phyloP scores from a whole-genome alignment of 208 protist species.

The Trypanosoma lewisi region DNA sequence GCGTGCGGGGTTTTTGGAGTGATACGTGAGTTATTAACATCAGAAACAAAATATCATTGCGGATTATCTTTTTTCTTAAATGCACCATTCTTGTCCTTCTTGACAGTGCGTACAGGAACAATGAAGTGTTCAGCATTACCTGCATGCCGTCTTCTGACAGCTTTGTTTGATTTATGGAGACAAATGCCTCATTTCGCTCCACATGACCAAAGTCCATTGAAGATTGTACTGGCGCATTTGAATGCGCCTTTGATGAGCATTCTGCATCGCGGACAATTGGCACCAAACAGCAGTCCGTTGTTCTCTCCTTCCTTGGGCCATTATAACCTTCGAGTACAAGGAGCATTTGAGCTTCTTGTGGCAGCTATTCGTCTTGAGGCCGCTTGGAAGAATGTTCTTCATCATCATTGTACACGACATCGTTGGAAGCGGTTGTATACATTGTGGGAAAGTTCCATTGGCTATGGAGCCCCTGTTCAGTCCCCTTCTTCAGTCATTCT shows the following conservation, averaged over 20 bases:
- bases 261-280: slow-evolving; percentile 40
- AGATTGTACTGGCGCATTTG: slow-evolving; percentile 68
- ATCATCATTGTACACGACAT: slow-evolving; percentile 31
- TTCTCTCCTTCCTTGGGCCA: slow-evolving; percentile 43
- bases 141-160: slow-evolving; percentile 50
- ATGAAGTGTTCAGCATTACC: slow-evolving; percentile 30
- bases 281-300: slow-evolving; percentile 9
- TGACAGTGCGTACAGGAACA: slow-evolving; percentile 36
- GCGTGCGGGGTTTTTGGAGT: slow-evolving; percentile 28
- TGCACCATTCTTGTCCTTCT: slow-evolving; percentile 46
- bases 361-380: slow-evolving; percentile 55
- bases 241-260: slow-evolving; percentile 58
- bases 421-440: slow-evolving; percentile 47
- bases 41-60: slow-evolving; percentile 13
- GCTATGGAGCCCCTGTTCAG: slow-evolving; percentile 9
- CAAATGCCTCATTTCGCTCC: slow-evolving; percentile 43
- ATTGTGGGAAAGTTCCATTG: slow-evolving; percentile 48
- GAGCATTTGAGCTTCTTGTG: slow-evolving; percentile 55
- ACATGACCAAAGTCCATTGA: slow-evolving; percentile 63
- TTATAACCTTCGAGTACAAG: slow-evolving; percentile 68
- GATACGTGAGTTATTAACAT: slow-evolving; percentile 23
- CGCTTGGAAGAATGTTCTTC: slow-evolving; percentile 52
- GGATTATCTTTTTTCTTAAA: slow-evolving; percentile 51
- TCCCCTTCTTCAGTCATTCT: background rate
- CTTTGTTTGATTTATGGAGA: slow-evolving; percentile 67